A percentile compares a stretch with the other conserved stretches of the same genome.
Conservation (phyloP, 139 green algal genomes). For the Coelastrella sp. region DNA sequence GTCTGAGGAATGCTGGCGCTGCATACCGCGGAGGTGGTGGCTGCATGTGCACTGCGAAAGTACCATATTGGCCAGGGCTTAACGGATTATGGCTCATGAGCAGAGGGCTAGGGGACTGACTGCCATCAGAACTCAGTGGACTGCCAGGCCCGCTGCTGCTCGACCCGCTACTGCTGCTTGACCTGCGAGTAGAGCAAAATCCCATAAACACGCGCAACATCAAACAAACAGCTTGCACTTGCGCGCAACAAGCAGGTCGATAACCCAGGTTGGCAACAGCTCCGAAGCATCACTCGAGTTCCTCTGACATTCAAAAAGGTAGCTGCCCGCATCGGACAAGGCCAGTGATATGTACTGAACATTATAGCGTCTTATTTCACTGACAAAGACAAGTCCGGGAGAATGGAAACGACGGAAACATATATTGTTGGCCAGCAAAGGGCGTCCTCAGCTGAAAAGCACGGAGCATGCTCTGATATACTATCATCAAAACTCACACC, state of each 20-base stretch:
- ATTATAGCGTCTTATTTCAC: too few relatives aligned
- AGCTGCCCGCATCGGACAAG: not conserved
- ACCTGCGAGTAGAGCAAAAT: not conserved
- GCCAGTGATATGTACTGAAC: too few relatives aligned
- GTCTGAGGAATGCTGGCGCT: not conserved
- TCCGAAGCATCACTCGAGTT: not conserved
- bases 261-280: constrained; percentile 2
- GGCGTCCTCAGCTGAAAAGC: too few relatives aligned
- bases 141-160: constrained; percentile 37
- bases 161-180: constrained; percentile 35
- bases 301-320: not conserved
- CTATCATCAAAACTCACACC: not conserved
- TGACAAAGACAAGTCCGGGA: not conserved
- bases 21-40: constrained; percentile 14
- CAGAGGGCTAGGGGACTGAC: constrained; percentile 4
- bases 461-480: too few relatives aligned
- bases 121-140: constrained; percentile 9
- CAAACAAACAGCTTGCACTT: too few relatives aligned
- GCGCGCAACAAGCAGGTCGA: too few relatives aligned
- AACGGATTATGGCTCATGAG: constrained; percentile 10
- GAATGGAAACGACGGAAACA: not conserved
- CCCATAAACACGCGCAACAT: not conserved
- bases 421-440: not conserved
- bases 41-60: constrained; percentile 17
- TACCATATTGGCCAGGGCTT: not conserved